Evolutionary conservation across 257 asterid species (phyloP), one percentile per base, ranked within the genome.

Genomic region (Nicotiana obtusifolia): DNA sequence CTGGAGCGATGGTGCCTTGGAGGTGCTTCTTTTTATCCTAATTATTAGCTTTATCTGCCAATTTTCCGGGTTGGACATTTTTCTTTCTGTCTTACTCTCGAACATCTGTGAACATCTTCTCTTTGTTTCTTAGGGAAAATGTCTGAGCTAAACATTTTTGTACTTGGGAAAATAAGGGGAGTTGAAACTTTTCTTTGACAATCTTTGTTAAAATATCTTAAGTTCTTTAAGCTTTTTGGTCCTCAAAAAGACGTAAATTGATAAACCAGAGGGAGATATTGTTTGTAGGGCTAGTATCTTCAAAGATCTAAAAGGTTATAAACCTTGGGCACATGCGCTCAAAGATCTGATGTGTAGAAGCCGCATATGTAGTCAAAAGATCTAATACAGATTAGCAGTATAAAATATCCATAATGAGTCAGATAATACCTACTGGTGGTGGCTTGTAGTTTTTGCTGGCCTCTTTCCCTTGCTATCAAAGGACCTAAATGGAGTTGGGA

Each of bases 1-100:
- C 84, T 94, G 99, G 99, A 95, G 94, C 75, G 93, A 94, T 85
- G 99, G 99, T 65, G 99, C 98, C 75, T 88, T 84, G 61, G 84
- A 80, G 86, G 86, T 87, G 83, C 33, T 41, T 56, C 64, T 77
- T 79, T 77, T n/a, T 41, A 71, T n/a, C 78, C 44, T 35, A 44
- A 19, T 71, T 41, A 71, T 71, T 6, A 80, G 66, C 35, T 52
- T 78, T 11, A 31, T 81, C 10, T 13, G 30, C 0, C 0, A 33
- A 4, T 33, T 33, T 35, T 22, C 26, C 28, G 14, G 14, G 19
- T 52, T 14, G 17, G 19, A 52, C 5, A 52, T 1, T 52, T 52
- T 52, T 11, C 6, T 52, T 52, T 19, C 6, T 52, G 56, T 49
- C 10, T 37, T 52, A 14, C 57, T 52, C 56, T 15, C 19, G 7